Base-by-base conservation (phyloP, 805 yeast species). In the Sungouiozyma intestinalis region DNA sequence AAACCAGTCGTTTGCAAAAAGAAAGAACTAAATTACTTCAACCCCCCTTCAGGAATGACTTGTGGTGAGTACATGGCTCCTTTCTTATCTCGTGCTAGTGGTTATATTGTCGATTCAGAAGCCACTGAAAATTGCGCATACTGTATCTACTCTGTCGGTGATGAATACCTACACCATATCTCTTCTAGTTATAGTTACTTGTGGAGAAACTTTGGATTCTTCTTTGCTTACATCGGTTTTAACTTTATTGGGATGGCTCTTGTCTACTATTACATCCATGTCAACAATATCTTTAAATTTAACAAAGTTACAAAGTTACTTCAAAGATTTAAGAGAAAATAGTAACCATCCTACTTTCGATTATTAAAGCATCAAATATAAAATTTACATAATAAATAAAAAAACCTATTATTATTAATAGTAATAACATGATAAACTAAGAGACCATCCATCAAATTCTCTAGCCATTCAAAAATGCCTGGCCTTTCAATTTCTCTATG, bases 121-220 rank as follows among this genome's bases (percentile, higher is more conserved):
- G 65, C 76, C 4, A 72, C 81, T 11, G 50, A 61, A 1, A 40
- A 48, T n/a, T 83, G 90, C 59, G 50, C 62, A 2, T 78, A 62
- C 64, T 83, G 92, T 62, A 50, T 69, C n/a, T 63, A 73, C 46
- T 48, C 61, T 3, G 54, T 59, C 9, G 80, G 88, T 6, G 73
- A 82, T 56, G 67, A 60, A 0, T 83, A 65, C 55, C 69, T 83
- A 62, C 56, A 37, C 1, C 39, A 39, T 29, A 49, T 68, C 16
- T 51, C 49, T 13, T 51, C 65, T n/a, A 37, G 48, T n/a, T 62
- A 57, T 40, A 32, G 47, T 41, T 49, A 66, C 40, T 62, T 66
- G 49, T 76, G 83, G 80, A 69, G 81, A 60, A 69, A 79, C 57
- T 67, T 68, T 52, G 85, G 83, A 49, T 66, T 79, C 19, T 72